Evolutionary conservation across 345 rosid species (phyloP).

Genomic region (Passiflora organensis): DNA sequence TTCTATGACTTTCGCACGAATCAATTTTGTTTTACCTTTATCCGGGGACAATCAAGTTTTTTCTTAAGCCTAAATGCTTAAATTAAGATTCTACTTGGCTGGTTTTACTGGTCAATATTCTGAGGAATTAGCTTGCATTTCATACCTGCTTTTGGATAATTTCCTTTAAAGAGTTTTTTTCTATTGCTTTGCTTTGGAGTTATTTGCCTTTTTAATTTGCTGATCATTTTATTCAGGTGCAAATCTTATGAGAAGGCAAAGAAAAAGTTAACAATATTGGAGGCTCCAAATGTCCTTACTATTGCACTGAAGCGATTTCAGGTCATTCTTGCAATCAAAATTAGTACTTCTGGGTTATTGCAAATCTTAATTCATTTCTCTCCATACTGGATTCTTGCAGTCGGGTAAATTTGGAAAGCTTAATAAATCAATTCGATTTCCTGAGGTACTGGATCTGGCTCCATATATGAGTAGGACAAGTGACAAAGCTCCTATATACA

Average conservation of each 20-base stretch:
- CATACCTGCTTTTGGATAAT: not conserved
- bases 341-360: not conserved
- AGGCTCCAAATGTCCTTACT: conserved; percentile 84
- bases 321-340: conserved; percentile 30
- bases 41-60: no score
- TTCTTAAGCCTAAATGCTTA: no score
- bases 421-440: conserved; percentile 70
- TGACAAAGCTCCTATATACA: conserved; percentile 71
- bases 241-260: conserved; percentile 82
- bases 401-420: conserved; percentile 95
- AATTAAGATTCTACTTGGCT: no score
- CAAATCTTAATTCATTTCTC: conserved; percentile 18
- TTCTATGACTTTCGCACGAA: not conserved
- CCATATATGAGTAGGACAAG: conserved; percentile 86
- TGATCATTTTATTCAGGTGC: conserved; percentile 42
- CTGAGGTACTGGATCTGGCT: conserved; percentile 79
- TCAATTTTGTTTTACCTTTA: not conserved
- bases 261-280: conserved; percentile 70
- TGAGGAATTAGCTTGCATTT: no score
- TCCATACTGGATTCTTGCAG: conserved; percentile 47
- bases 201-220: not conserved
- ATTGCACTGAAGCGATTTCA: conserved; percentile 83
- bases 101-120: no score
- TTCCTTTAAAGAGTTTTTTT: not conserved
- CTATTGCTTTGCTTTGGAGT: not conserved